phyloP scores from a whole-genome alignment of 129 eudicot species.

The Artemisia tridentata region DNA sequence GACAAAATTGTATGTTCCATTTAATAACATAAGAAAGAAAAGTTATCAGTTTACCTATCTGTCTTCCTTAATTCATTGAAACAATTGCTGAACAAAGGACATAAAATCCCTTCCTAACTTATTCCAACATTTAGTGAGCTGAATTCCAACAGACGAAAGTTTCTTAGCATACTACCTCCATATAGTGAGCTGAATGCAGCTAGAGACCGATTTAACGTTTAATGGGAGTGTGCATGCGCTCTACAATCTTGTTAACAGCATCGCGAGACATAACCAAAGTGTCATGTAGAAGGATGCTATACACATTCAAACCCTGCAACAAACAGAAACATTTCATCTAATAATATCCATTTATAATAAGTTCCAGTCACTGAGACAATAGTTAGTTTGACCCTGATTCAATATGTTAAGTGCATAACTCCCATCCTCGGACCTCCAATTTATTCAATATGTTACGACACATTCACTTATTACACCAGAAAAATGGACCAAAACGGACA shows the following conservation, averaged over 20 bases:
- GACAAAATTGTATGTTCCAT: no score
- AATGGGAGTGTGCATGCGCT: slow-evolving; percentile 77
- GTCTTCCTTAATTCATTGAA: no score
- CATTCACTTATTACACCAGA: no score
- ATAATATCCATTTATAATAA: not conserved
- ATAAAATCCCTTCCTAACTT: slow-evolving; percentile 1
- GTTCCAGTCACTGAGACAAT: not conserved
- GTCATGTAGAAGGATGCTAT: slow-evolving; percentile 85
- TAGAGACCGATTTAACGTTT: slow-evolving; percentile 39
- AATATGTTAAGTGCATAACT: not conserved
- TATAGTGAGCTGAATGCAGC: not conserved
- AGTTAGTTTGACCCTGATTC: not conserved
- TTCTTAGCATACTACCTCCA: slow-evolving; percentile 17
- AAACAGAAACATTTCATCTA: not conserved
- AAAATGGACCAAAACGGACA: no score
- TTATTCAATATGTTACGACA: no score
- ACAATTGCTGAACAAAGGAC: slow-evolving; percentile 4
- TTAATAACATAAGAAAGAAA: no score
- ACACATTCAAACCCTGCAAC: slow-evolving; percentile 83
- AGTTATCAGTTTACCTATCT: no score
- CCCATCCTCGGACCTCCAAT: not conserved
- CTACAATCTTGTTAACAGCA: slow-evolving; percentile 74
- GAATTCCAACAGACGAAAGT: slow-evolving; percentile 4
- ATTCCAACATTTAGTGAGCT: slow-evolving; percentile 5
- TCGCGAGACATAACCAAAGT: slow-evolving; percentile 75